Evolutionary conservation across 139 green algal species (phyloP), one percentile per base, ranked within the genome.

Genomic region (Chlamydomonas sp.): DNA sequence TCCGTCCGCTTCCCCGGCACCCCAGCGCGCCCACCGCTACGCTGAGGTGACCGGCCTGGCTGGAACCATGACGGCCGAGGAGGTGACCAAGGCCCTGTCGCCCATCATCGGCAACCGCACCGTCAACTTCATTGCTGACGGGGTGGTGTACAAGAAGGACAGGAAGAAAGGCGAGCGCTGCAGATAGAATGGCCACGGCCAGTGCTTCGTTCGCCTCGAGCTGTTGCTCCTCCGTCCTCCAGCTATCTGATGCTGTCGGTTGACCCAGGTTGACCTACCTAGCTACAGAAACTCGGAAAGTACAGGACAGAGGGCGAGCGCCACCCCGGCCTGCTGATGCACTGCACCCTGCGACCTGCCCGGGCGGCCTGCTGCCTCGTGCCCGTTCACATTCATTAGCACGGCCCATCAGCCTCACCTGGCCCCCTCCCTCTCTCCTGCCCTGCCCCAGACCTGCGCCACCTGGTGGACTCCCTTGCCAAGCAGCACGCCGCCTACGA

Each of bases 121-220:
- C 1, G 31, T 87, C 5, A 66, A 62, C 49, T 87, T 87, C 83
- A 72, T 81, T 62, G 83, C 83, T 0, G 83, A 87, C 74, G 69
- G 62, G 0, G 83, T 87, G 18, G 59, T 87, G 5, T 87, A 87
- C 73, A 62, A 5, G 4, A 18, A 64, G 0, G 74, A 87, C 73
- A 15, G 83, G 2, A 75, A 14, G 8, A 57, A 58, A 20, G 72
- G 81, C 79, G 60, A 79, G 81, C 31, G 31, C 31, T 49, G 31
- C 31, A 49, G 31, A 49, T 49, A 49, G 31, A 49, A 49, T 49
- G 31, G 31, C 31, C 31, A 49, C 31, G 31, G 31, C 31, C 31
- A 49, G 31, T 49, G 31, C 31, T 49, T 49, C 31, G 31, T 49
- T 49, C 31, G 31, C 31, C 31, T 49, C 31, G 31, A 49, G 31